A percentile compares a stretch with the other conserved stretches of the same genome.
Evolutionary conservation across 352 stramenopile genomes (phyloP).

Genomic region (Globisporangium nunn): DNA sequence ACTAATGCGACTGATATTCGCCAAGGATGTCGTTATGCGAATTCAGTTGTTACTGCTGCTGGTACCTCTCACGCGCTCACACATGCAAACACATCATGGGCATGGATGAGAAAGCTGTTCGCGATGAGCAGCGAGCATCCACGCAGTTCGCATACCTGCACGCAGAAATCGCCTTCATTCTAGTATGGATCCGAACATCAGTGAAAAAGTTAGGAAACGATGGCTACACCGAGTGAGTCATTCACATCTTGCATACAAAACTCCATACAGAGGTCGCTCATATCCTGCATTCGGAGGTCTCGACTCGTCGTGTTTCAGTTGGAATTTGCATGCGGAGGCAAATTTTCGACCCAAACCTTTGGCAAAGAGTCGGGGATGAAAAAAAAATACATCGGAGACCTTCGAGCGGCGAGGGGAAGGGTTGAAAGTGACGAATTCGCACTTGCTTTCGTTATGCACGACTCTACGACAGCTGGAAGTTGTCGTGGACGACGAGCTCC

Average conservation of each 20-base stretch:
- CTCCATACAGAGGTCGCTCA: not conserved
- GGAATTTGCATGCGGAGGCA: not conserved
- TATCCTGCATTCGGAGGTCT: too few relatives aligned
- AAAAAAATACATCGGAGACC: not conserved
- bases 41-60: too few relatives aligned
- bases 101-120: not conserved
- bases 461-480: not conserved
- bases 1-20: too few relatives aligned
- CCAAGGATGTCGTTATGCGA: too few relatives aligned
- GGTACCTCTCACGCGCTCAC: too few relatives aligned
- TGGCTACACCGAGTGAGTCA: not conserved
- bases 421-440: not conserved
- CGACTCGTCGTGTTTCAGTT: not conserved
- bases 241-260: not conserved
- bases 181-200: not conserved
- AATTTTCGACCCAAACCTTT: too few relatives aligned
- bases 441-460: not conserved
- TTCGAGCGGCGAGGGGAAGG: not conserved
- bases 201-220: not conserved
- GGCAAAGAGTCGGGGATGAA: too few relatives aligned
- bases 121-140: too few relatives aligned
- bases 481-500: not conserved
- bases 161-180: not conserved
- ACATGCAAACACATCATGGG: not conserved
- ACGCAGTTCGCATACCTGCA: not conserved